Conservation (phyloP, 2,329 filamentous ascomycete genomes). For the Diaporthe vexans region DNA sequence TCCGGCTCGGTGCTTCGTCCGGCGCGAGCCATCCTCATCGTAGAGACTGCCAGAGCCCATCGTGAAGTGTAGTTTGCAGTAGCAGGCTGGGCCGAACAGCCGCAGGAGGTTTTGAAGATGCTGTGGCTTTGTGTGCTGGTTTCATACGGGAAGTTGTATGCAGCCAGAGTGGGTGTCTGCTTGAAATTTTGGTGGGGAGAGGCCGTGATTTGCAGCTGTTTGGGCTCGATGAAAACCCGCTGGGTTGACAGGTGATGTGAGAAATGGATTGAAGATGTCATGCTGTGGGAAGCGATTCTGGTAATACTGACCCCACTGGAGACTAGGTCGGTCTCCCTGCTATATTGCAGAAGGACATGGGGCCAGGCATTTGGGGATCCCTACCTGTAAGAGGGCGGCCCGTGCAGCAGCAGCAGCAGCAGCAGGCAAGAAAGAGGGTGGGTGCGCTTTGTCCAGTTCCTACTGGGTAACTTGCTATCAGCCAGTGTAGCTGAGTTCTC, state of each 20-base stretch:
- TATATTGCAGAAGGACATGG: neutral
- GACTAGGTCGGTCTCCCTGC: neutral
- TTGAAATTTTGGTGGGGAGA: neutral
- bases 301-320: neutral
- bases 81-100: neutral
- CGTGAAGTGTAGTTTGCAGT: neutral
- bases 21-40: constrained; percentile 14
- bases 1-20: constrained; percentile 4
- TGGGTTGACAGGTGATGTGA: no score
- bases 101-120: neutral
- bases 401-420: constrained; percentile 5
- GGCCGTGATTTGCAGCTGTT: neutral
- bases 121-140: neutral
- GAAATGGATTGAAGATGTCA: neutral
- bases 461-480: neutral
- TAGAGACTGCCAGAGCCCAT: constrained; percentile 32
- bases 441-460: constrained; percentile 2
- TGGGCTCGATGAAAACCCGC: neutral
- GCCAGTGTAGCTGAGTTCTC: neutral
- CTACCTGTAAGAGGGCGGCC: neutral
- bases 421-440: no score
- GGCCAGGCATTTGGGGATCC: neutral
- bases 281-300: neutral
- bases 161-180: neutral
- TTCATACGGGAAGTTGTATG: neutral